These are phyloP conservation scores for Tympanopsis confertula DNA, from an alignment of 2,329 filamentous ascomycete species.

Conservation along the genomic window DNA sequence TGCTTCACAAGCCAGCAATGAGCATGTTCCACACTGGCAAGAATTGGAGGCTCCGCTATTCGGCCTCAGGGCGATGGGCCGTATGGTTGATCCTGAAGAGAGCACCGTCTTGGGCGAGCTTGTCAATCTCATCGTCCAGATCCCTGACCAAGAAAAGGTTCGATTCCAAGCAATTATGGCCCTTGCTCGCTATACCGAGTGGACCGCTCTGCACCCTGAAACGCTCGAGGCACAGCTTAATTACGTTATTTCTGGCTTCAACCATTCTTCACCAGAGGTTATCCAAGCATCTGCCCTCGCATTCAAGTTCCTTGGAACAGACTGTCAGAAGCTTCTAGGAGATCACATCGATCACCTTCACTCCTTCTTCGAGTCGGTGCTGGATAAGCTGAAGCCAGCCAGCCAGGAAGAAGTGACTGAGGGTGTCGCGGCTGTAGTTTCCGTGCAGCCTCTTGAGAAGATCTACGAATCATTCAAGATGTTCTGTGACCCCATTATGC, in stretches of 20 bases:
- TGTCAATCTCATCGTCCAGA: conserved; percentile 85
- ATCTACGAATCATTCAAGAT: conserved; percentile 78
- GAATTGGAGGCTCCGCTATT: conserved; percentile 90
- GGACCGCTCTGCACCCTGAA: conserved; percentile 88
- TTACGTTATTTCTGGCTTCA: conserved; percentile 89
- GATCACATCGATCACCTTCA: conserved; percentile 78
- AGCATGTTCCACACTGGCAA: conserved; percentile 86
- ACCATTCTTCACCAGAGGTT: conserved; percentile 79
- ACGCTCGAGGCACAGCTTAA: conserved; percentile 86
- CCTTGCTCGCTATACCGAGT: conserved; percentile 89
- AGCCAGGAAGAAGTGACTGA: conserved; percentile 96
- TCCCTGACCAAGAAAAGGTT: conserved; percentile 93
- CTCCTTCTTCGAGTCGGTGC: conserved; percentile 78
- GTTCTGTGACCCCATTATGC: conserved; percentile 84
- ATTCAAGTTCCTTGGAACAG: conserved; percentile 93
- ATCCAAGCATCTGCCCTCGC: conserved; percentile 83
- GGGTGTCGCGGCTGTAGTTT: conserved; percentile 83
- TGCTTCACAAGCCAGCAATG: conserved; percentile 60
- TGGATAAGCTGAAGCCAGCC: conserved; percentile 71
- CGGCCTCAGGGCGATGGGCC: conserved; percentile 87
- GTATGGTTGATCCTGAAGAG: conserved; percentile 88
- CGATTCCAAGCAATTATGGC: conserved; percentile 98
- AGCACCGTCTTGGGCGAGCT: conserved; percentile 77
- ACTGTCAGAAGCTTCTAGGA: conserved; percentile 79
- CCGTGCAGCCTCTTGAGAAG: conserved; percentile 69